These are phyloP conservation scores for Teunomyces pallodes DNA, from an alignment of 805 yeast species.

Conservation along the genomic window DNA sequence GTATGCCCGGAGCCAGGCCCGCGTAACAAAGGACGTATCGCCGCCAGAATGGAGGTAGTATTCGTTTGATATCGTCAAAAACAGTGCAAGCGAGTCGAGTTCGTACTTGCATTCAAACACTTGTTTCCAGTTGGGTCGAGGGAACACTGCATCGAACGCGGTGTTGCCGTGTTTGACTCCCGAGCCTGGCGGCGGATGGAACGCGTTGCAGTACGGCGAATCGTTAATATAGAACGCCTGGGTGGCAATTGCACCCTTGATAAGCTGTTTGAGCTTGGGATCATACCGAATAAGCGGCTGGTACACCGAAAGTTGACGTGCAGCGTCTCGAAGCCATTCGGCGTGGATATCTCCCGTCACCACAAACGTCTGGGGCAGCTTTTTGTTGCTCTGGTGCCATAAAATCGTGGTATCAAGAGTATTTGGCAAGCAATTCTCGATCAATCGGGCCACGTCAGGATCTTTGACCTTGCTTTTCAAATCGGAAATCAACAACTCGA, in stretches of 20 bases:
- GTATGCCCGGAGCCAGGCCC: slow-evolving; percentile 59
- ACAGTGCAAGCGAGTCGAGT: slow-evolving; percentile 80
- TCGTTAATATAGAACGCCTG: slow-evolving; percentile 63
- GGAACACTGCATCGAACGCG: slow-evolving; percentile 62
- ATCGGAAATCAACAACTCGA: slow-evolving; percentile 59
- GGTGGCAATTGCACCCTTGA: slow-evolving; percentile 77
- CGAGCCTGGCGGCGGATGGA: slow-evolving; percentile 72
- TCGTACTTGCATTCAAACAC: slow-evolving; percentile 92
- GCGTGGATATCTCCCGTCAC: slow-evolving; percentile 94
- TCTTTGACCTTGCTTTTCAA: slow-evolving; percentile 50
- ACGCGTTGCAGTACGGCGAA: slow-evolving; percentile 87
- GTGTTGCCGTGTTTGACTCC: slow-evolving; percentile 48
- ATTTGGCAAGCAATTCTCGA: slow-evolving; percentile 84
- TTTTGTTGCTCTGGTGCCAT: slow-evolving; percentile 49
- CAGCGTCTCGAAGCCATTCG: slow-evolving; percentile 88
- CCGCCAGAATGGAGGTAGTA: slow-evolving; percentile 53
- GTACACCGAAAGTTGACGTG: slow-evolving; percentile 77
- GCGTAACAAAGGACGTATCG: slow-evolving; percentile 47
- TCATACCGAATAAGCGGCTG: slow-evolving; percentile 59
- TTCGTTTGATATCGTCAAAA: slow-evolving; percentile 70
- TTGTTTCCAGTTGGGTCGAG: slow-evolving; percentile 63
- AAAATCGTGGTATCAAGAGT: slow-evolving; percentile 84
- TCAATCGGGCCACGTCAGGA: slow-evolving; percentile 66
- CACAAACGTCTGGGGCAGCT: slow-evolving; percentile 60
- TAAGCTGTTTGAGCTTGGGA: slow-evolving; percentile 44